Base-by-base conservation (phyloP, 805 yeast species). In the Nematodospora valgi region DNA sequence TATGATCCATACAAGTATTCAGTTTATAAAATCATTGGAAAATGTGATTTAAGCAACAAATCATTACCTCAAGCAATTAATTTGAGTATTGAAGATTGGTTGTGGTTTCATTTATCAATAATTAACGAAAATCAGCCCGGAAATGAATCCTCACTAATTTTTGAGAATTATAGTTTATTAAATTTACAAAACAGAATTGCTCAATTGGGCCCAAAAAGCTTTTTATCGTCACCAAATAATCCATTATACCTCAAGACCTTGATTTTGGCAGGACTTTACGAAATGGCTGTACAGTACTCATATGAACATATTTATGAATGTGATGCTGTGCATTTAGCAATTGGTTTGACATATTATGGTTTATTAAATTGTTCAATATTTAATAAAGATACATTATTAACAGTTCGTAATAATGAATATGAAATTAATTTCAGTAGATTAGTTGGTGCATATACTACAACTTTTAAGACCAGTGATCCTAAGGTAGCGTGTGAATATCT, bases 1-100 rank as follows among this genome's bases (percentile, higher is more conserved):
- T 80, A 81, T 31, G 98, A 93, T 59, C 96, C 97, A 4, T 93
- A 75, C 64, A 81, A 89, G 54, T 83, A 81, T 54, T 93, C 96
- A 0, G 82, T 88, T 5, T 93, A 86, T 64, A 91, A 93, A 59
- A 72, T 93, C 17, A 74, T 91, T 39, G 98, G 98, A n/a, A 82
- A 93, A 57, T 87, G 96, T 58, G 81, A 80, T 62, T 53, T 82
- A 52, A 67, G 83, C 31, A 70, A 80, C 58, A 78, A 79, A 58
- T 64, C 75, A 43, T 63, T 89, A 48, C 78, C 94, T 23, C 57
- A 79, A n/a, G 66, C 75, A 24, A 76, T 91, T 20, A 74, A 83
- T 24, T 61, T 79, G 23, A 85, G 94, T 39, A 76, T 89, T 31
- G 98, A 91, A 58, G 98, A 91, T 62, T 91, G 98, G 98, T 58